Evolutionary conservation across 257 asterid species (phyloP).

Genomic region (Ehretia macrophylla): DNA sequence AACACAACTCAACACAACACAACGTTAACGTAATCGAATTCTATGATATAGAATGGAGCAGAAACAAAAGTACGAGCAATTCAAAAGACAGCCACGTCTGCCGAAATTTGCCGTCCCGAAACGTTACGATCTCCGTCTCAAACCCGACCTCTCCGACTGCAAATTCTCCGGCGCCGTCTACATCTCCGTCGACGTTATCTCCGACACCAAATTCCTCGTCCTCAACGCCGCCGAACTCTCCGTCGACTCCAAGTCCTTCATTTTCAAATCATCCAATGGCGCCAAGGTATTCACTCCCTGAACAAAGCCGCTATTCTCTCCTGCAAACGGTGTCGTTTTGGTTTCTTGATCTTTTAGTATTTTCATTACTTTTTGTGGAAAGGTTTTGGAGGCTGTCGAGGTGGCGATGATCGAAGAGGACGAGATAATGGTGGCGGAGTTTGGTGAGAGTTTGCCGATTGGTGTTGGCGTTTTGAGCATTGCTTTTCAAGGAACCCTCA

Average conservation of each 20-base stretch:
- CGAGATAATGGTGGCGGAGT: slow-evolving; percentile 28
- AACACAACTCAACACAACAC: no score
- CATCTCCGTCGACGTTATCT: slow-evolving; percentile 59
- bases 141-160: slow-evolving; percentile 78
- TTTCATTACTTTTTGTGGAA: no score
- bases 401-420: slow-evolving; percentile 27
- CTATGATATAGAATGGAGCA: no score
- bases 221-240: slow-evolving; percentile 83
- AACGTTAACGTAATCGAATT: no score
- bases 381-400: background rate
- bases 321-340: background rate
- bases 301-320: slow-evolving; percentile 24
- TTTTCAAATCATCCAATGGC: slow-evolving; percentile 40
- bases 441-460: slow-evolving; percentile 24
- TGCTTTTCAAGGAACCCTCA: slow-evolving; percentile 29
- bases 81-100: slow-evolving; percentile 77
- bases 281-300: no score
- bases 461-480: slow-evolving; percentile 30
- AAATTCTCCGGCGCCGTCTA: slow-evolving; percentile 75
- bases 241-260: slow-evolving; percentile 48
- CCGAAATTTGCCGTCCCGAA: slow-evolving; percentile 81
- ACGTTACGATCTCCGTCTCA: slow-evolving; percentile 73
- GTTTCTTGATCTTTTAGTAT: no score
- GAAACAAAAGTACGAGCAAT: no score
- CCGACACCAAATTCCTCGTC: slow-evolving; percentile 70